A percentile compares a stretch with the other conserved stretches of the same genome.
Evolutionary conservation across 441 rosid species (phyloP).

Genomic region (Pelargonium citronellum): DNA sequence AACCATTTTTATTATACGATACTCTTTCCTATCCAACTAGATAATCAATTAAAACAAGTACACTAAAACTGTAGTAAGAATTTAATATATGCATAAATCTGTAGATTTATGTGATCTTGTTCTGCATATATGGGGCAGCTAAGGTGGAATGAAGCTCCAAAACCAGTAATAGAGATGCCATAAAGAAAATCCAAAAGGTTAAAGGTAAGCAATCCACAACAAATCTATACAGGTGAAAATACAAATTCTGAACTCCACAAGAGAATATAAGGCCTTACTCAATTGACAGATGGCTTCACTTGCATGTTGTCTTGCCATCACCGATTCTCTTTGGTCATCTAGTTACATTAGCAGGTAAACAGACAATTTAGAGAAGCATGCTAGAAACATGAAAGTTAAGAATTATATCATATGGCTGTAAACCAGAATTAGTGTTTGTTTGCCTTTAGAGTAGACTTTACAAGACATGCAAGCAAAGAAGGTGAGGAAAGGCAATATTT

Average conservation of each 20-base stretch:
- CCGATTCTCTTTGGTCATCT: background rate
- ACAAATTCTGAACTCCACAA: background rate
- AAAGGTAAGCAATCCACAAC: background rate
- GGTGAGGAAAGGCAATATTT: background rate
- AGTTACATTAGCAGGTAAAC: background rate
- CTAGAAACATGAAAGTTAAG: background rate
- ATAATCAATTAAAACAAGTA: background rate
- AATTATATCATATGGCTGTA: background rate
- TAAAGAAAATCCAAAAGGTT: background rate
- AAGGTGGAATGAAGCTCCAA: background rate
- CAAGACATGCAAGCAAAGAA: background rate
- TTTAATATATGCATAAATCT: background rate
- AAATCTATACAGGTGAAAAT: background rate
- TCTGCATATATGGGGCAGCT: background rate
- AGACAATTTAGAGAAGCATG: background rate
- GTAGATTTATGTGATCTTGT: background rate
- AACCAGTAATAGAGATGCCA: background rate
- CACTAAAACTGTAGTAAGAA: background rate
- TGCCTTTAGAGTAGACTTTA: background rate
- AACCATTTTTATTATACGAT: background rate
- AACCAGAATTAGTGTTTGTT: background rate
- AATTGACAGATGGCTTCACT: conserved; percentile 1
- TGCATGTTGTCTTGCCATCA: background rate
- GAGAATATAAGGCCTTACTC: background rate
- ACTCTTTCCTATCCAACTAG: too few relatives aligned